Evolutionary conservation across 2,329 filamentous ascomycete genomes (phyloP).

Genomic region (Sclerotinia borealis): DNA sequence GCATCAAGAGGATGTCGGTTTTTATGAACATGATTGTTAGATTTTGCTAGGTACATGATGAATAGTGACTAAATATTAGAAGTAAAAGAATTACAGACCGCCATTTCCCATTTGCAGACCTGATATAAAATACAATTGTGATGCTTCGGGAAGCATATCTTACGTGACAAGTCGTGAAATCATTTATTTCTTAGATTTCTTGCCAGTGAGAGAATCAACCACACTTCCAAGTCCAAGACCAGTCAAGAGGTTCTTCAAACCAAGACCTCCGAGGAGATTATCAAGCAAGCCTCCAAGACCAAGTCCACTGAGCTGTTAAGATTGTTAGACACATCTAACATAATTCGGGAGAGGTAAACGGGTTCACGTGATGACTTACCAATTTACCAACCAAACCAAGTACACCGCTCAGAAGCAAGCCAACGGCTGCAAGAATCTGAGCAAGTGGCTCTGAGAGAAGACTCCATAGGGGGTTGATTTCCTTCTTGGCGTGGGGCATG

Average conservation of each 20-base stretch:
- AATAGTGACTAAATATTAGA: neutral
- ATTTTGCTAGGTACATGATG: constrained; percentile 7
- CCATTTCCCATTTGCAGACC: neutral
- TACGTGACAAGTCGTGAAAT: constrained; percentile 1
- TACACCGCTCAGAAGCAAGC: constrained; percentile 74
- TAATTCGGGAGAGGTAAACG: neutral
- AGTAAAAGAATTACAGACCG: neutral
- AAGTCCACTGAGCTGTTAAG: constrained; percentile 49
- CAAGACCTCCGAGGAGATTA: constrained; percentile 68
- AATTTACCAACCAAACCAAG: constrained; percentile 77
- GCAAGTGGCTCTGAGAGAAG: constrained; percentile 74
- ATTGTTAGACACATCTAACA: neutral
- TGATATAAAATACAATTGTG: constrained; percentile 10
- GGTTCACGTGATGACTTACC: constrained; percentile 30
- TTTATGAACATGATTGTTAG: neutral
- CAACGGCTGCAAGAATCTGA: constrained; percentile 88
- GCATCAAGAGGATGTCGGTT: neutral
- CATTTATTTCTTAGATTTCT: constrained; percentile 34
- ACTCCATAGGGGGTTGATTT: constrained; percentile 84
- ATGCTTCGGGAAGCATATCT: neutral
- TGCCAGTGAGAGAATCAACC: constrained; percentile 39
- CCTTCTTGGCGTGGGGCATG: constrained; percentile 93
- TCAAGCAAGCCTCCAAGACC: constrained; percentile 79
- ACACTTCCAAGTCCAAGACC: constrained; percentile 59
- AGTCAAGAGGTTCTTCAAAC: constrained; percentile 68